These are phyloP conservation scores for Heterobasidion parviporum DNA, from an alignment of 1,284 basidiomycete genomes.

Conservation along the genomic window DNA sequence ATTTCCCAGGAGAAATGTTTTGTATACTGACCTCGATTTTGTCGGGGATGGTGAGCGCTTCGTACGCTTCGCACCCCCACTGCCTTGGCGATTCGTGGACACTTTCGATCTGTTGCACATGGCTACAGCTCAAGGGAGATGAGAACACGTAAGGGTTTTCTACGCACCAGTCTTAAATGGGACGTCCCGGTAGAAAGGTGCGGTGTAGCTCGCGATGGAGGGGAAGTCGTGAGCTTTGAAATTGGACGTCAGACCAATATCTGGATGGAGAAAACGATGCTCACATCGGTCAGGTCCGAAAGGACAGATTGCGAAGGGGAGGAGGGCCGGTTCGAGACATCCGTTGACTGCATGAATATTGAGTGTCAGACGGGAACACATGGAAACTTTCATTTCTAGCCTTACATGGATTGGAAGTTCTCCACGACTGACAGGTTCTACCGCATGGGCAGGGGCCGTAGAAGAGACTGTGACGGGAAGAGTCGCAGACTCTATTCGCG, in stretches of 20 bases:
- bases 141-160: background rate
- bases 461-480: background rate
- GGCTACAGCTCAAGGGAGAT: background rate
- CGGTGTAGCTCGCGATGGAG: background rate
- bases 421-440: background rate
- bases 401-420: background rate
- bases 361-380: background rate
- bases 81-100: conserved; percentile 18
- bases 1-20: background rate
- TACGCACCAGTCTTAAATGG: background rate
- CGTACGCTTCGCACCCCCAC: conserved; percentile 38
- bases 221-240: background rate
- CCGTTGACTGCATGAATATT: background rate
- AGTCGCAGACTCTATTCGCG: background rate
- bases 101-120: background rate
- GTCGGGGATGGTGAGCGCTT: conserved; percentile 42
- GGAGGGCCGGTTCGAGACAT: background rate
- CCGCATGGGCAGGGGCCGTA: background rate
- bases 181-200: background rate
- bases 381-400: background rate
- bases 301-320: background rate
- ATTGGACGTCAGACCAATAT: background rate
- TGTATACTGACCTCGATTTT: conserved; percentile 42
- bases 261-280: background rate
- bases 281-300: background rate